These are phyloP conservation scores for Fomitopsis pulvina DNA, from an alignment of 768 basidiomycete genomes.

Conservation along the genomic window DNA sequence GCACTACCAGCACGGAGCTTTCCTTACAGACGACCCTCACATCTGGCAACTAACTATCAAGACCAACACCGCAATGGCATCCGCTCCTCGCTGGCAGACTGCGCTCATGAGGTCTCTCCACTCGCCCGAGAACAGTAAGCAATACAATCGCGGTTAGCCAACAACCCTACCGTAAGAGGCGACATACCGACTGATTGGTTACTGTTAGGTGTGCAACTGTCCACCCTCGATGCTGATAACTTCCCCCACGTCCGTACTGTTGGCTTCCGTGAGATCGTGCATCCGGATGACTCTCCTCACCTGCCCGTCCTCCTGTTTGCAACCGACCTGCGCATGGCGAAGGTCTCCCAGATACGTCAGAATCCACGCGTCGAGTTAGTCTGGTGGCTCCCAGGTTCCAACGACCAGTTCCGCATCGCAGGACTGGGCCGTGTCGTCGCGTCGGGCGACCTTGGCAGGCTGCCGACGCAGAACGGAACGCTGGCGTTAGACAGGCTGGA, in stretches of 20 bases:
- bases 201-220: slow-evolving; percentile 51
- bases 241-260: slow-evolving; percentile 60
- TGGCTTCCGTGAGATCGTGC: slow-evolving; percentile 54
- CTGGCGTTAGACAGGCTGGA: slow-evolving; percentile 14
- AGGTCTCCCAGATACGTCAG: slow-evolving; percentile 50
- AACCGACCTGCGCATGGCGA: slow-evolving; percentile 72
- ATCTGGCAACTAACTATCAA: not conserved
- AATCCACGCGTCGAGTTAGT: slow-evolving; percentile 50
- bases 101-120: not conserved
- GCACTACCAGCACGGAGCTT: no score
- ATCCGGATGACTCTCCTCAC: slow-evolving; percentile 31
- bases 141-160: not conserved
- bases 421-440: slow-evolving; percentile 57
- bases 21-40: not conserved
- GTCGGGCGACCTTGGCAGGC: slow-evolving; percentile 19
- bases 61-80: not conserved
- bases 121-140: not conserved
- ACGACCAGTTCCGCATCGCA: slow-evolving; percentile 68
- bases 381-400: slow-evolving; percentile 66
- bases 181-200: not conserved
- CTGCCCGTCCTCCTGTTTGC: slow-evolving; percentile 59
- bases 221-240: slow-evolving; percentile 38
- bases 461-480: not conserved
- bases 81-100: not conserved
- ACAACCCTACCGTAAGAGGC: not conserved